Evolutionary conservation across 2,329 filamentous ascomycete species (phyloP).

Genomic region (Aspergillus ochraceus): DNA sequence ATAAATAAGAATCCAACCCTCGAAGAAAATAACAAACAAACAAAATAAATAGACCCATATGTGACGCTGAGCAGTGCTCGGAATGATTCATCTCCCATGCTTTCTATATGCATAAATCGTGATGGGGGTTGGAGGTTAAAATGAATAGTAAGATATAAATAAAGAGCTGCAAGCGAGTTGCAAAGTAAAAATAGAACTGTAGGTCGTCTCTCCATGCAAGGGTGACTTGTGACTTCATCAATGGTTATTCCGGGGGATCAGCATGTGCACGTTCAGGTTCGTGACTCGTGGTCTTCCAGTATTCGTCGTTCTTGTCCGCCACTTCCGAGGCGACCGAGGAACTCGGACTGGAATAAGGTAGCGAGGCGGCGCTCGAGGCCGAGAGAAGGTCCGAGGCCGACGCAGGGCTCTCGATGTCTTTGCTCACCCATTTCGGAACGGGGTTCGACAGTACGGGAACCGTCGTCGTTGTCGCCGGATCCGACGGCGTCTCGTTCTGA

Average conservation of each 20-base stretch:
- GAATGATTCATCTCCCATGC: constrained; percentile 1
- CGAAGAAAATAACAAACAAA: background rate
- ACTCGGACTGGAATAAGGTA: constrained; percentile 8
- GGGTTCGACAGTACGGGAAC: background rate
- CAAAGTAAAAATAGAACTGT: background rate
- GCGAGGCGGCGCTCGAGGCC: constrained; percentile 6
- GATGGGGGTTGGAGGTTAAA: background rate
- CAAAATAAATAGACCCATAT: background rate
- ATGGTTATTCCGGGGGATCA: constrained; percentile 6
- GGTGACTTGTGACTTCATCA: constrained; percentile 1
- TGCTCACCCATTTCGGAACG: constrained; percentile 1
- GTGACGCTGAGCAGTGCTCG: background rate
- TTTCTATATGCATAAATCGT: constrained; percentile 19
- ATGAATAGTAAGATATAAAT: constrained; percentile 2
- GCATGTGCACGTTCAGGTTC: constrained; percentile 9
- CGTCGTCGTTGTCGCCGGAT: background rate
- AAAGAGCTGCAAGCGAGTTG: background rate
- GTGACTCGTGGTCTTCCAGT: constrained; percentile 8
- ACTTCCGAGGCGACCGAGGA: constrained; percentile 7
- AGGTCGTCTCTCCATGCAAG: constrained; percentile 7
- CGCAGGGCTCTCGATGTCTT: constrained; percentile 5
- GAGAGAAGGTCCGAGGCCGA: constrained; percentile 6
- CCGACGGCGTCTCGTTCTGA: constrained; percentile 5
- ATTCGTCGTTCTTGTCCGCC: constrained; percentile 4
- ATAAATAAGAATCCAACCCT: background rate